These are phyloP conservation scores for Fusarium siculi DNA, from an alignment of 2,329 filamentous ascomycete species.

Conservation along the genomic window DNA sequence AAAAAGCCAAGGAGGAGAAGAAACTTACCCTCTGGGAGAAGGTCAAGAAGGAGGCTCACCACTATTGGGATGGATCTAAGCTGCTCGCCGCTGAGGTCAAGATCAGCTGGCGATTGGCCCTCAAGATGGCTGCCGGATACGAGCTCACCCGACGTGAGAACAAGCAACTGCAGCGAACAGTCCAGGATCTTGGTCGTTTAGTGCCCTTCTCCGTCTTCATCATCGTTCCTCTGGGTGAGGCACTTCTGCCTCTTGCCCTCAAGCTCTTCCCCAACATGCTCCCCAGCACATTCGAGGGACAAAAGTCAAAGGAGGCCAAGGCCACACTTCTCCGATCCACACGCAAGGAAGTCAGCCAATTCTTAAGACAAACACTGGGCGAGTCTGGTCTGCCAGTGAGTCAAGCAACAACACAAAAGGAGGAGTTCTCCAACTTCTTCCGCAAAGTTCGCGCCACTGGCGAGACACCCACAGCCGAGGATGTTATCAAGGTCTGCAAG, in stretches of 20 bases:
- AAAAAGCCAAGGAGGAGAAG: slow-evolving; percentile 75
- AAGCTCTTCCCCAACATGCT: slow-evolving; percentile 97
- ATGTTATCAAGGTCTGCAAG: slow-evolving; percentile 99
- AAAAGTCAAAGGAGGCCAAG: slow-evolving; percentile 91
- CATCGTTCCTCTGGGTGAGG: slow-evolving; percentile 94
- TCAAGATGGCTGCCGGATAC: slow-evolving; percentile 98
- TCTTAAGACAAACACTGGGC: slow-evolving; percentile 86
- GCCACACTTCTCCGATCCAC: slow-evolving; percentile 83
- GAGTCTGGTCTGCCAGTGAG: slow-evolving; percentile 95
- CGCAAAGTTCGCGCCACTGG: slow-evolving; percentile 93
- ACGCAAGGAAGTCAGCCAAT: slow-evolving; percentile 91
- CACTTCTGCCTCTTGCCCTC: slow-evolving; percentile 89
- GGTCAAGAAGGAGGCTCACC: slow-evolving; percentile 90
- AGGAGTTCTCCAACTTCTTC: slow-evolving; percentile 97
- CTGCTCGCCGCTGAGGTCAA: slow-evolving; percentile 89
- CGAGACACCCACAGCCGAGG: slow-evolving; percentile 85
- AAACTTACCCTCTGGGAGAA: slow-evolving; percentile 91
- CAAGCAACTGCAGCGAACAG: slow-evolving; percentile 90
- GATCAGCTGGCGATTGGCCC: slow-evolving; percentile 88
- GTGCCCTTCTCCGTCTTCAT: slow-evolving; percentile 98
- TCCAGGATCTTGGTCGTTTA: slow-evolving; percentile 90
- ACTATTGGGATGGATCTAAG: slow-evolving; percentile 99
- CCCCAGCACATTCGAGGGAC: slow-evolving; percentile 94
- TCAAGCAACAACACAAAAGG: slow-evolving; percentile 83
- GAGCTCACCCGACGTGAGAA: slow-evolving; percentile 94